Base-by-base conservation (phyloP, 495 filamentous ascomycete species). In the Penicillium samsonianum region DNA sequence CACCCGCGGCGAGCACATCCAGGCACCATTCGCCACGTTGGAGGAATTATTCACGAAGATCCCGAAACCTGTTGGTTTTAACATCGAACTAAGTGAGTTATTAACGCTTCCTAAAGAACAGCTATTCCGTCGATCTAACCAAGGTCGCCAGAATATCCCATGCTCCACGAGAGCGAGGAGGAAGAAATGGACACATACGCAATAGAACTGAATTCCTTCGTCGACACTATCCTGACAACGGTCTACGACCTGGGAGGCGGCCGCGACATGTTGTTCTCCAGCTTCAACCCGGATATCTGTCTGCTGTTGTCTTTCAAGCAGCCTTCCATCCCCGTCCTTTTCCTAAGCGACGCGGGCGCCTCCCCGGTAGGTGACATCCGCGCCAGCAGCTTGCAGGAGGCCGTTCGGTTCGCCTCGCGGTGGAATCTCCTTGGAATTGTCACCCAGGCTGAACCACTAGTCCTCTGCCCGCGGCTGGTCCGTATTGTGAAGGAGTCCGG, bases 151-250 rank as follows among this genome's bases (percentile, higher is more conserved):
- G 82, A 98, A 70, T 99, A 99, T 70, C 95, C 95, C 20, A 97
- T 97, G 91, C 84, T 98, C 46, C 85, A 90, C 65, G 95, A 99
- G 78, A 87, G 81, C 64, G 91, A 96, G 69, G 89, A 94, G 69
- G 87, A 96, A 59, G 92, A 95, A 61, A 98, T 99, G 95, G 95
- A 98, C 67, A 90, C 90, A 9, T 97, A 94, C 68, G 93, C 91
- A 6, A 89, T 99, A 44, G 95, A 99, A 73, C 84, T 98, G 58
- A 99, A 99, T 72, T 90, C 88, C 4, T 99, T 96, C 70, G 93
- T 96, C 65, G 93, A 99, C 69, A 94, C 90, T 3, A 88, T 99
- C 10, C 79, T 99, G 4, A 82, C 77, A 23, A 93, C 89, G 68
- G 92, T 96, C 10, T 97, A 97, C 65, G 85, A 89, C 57, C 66